phyloP scores from a whole-genome alignment of 106 monocot species.

The Allium sativum region DNA sequence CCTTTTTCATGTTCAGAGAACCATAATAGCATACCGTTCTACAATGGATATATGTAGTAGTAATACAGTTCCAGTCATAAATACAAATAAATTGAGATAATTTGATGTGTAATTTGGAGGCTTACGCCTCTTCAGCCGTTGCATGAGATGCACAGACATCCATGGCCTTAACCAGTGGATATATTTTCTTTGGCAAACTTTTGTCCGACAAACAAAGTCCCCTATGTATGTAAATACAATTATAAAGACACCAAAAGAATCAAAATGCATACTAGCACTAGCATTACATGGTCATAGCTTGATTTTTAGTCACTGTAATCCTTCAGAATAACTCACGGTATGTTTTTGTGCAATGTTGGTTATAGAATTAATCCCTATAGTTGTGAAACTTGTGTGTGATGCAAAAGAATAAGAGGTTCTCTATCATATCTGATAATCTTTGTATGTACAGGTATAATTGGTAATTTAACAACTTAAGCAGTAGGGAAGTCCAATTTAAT shows the following conservation, averaged over 20 bases:
- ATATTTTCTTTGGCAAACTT: slow-evolving; percentile 12
- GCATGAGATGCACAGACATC: slow-evolving; percentile 9
- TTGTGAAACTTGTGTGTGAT: no score
- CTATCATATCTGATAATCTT: no score
- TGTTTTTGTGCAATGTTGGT: no score
- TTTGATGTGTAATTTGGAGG: background rate
- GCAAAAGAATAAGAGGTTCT: no score
- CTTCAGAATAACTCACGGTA: no score
- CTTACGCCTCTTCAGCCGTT: slow-evolving; percentile 13
- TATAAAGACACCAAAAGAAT: background rate
- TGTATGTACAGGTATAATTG: no score
- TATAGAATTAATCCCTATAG: no score
- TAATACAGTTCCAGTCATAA: background rate
- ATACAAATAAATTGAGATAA: background rate
- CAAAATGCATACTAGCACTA: background rate
- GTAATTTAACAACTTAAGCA: no score
- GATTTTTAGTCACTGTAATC: background rate
- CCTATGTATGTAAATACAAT: slow-evolving; percentile 8
- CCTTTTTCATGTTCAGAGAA: slow-evolving; percentile 36
- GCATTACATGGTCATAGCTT: background rate
- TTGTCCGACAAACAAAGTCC: slow-evolving; percentile 13
- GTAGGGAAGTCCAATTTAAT: no score
- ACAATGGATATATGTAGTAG: background rate
- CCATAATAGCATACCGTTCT: slow-evolving; percentile 14
- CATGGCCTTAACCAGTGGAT: slow-evolving; percentile 21